phyloP scores from a whole-genome alignment of 2,329 filamentous ascomycete species.

The Phialemoniopsis sp. region DNA sequence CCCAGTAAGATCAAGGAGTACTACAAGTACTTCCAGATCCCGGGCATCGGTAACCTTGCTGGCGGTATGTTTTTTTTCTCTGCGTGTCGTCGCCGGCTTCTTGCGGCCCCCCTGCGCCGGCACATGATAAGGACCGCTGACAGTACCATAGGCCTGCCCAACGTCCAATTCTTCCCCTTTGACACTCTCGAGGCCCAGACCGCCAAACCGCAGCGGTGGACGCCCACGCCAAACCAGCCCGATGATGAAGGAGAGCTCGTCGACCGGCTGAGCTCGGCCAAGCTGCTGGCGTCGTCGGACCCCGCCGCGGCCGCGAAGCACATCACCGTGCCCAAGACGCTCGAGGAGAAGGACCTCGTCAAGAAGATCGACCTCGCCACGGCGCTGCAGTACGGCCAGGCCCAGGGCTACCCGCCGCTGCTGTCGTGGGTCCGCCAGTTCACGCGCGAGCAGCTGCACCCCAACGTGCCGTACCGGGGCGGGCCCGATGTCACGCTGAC shows the following conservation, averaged over 20 bases:
- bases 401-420: conserved; percentile 76
- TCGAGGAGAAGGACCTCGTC: conserved; percentile 47
- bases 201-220: conserved; percentile 70
- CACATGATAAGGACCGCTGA: too few species aligned
- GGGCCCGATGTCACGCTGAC: conserved; percentile 77
- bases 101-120: neutral
- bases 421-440: conserved; percentile 77
- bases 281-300: neutral
- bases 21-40: conserved; percentile 77
- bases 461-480: conserved; percentile 71
- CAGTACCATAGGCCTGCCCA: conserved; percentile 62
- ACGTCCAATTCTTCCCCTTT: conserved; percentile 80
- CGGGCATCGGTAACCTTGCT: conserved; percentile 58
- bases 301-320: conserved; percentile 30
- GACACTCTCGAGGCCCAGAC: conserved; percentile 84
- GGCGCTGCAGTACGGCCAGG: conserved; percentile 83
- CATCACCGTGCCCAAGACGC: conserved; percentile 69
- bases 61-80: conserved; percentile 44
- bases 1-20: conserved; percentile 71
- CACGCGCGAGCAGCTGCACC: conserved; percentile 70
- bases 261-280: conserved; percentile 1
- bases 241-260: conserved; percentile 13
- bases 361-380: conserved; percentile 76
- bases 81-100: too few species aligned
- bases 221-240: conserved; percentile 62